Evolutionary conservation across 1,139 yeast genomes (phyloP).

Genomic region (Taiozyma sp.): DNA sequence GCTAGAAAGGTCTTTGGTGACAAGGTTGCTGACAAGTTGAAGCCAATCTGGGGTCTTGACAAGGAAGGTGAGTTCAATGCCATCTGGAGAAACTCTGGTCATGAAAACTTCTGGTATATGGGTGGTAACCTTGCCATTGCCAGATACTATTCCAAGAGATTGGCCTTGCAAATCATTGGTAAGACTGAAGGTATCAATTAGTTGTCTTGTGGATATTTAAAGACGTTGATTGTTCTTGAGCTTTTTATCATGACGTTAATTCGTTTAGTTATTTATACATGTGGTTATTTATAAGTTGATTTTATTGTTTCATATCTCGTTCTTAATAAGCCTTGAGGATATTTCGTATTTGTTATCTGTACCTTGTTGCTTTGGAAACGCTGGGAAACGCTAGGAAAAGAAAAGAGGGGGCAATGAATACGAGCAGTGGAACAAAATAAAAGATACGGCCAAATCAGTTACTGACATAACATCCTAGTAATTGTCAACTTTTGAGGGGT

Average conservation of each 20-base stretch:
- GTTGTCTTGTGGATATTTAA: neutral
- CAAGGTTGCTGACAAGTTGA: constrained; percentile 29
- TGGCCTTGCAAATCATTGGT: constrained; percentile 33
- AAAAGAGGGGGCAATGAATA: too few relatives aligned
- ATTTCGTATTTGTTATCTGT: neutral
- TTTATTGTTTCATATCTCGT: neutral
- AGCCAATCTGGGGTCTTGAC: constrained; percentile 34
- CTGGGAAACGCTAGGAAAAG: too few relatives aligned
- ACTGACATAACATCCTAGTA: too few relatives aligned
- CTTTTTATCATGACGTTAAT: neutral
- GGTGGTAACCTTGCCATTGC: constrained; percentile 48
- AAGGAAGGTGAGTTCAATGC: constrained; percentile 34
- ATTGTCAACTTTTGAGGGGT: too few relatives aligned
- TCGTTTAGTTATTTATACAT: neutral
- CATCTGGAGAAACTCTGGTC: constrained; percentile 36
- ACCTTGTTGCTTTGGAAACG: too few relatives aligned
- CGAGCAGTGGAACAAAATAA: too few relatives aligned
- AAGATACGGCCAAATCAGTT: too few relatives aligned
- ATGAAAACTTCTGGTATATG: constrained; percentile 37
- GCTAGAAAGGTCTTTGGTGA: constrained; percentile 34
- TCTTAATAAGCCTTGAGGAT: too few relatives aligned
- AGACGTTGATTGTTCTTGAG: neutral
- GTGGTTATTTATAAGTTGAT: neutral
- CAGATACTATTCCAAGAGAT: constrained; percentile 35
- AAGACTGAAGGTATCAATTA: constrained; percentile 21